Conservation (phyloP, 1,284 basidiomycete species). For the Polyporus tsugae region DNA sequence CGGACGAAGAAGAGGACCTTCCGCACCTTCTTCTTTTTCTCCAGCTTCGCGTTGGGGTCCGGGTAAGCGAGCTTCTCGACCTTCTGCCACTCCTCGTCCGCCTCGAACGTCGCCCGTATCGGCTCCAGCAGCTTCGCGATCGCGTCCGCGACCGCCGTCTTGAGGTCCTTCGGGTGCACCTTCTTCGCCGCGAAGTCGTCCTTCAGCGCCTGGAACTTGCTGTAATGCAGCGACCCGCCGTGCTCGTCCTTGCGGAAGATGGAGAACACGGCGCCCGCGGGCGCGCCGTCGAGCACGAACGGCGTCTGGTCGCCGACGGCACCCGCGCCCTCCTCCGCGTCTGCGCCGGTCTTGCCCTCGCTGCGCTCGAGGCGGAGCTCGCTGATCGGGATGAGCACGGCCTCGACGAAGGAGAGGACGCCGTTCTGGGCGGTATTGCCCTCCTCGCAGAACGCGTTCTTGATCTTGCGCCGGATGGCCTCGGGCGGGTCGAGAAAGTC, state of each 20-base stretch:
- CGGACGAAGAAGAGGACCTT: not conserved
- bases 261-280: constrained; percentile 86
- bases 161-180: constrained; percentile 93
- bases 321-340: constrained; percentile 50
- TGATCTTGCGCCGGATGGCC: constrained; percentile 89
- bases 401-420: constrained; percentile 87
- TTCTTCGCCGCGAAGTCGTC: constrained; percentile 81
- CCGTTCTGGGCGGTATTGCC: constrained; percentile 94
- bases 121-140: constrained; percentile 86
- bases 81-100: constrained; percentile 84
- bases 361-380: constrained; percentile 72
- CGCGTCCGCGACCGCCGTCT: constrained; percentile 81
- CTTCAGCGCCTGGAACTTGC: constrained; percentile 72
- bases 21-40: constrained; percentile 69
- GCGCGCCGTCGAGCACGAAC: constrained; percentile 74
- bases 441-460: constrained; percentile 93
- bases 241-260: constrained; percentile 82
- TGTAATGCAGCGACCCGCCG: constrained; percentile 87
- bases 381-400: constrained; percentile 92
- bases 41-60: constrained; percentile 68
- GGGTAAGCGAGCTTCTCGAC: constrained; percentile 89
- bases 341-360: constrained; percentile 50
- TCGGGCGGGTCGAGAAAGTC: constrained; percentile 95
- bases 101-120: constrained; percentile 81
- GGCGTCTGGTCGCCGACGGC: constrained; percentile 60